Conservation (phyloP, 306 rosid species). For the Leucaena leucocephala region DNA sequence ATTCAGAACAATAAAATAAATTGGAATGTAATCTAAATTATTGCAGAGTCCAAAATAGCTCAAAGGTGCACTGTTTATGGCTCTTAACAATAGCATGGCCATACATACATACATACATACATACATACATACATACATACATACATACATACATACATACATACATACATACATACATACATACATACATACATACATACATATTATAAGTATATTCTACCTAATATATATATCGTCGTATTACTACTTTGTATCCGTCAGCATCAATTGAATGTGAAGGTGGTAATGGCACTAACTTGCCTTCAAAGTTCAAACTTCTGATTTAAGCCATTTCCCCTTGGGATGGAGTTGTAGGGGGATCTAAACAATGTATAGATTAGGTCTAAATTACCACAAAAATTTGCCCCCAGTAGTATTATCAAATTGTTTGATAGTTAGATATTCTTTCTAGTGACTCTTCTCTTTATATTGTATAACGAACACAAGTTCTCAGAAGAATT, state of each 20-base stretch:
- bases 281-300: constrained; percentile 30
- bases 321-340: constrained; percentile 11
- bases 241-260: no score
- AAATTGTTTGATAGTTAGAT: no score
- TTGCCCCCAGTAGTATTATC: no score
- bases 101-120: no score
- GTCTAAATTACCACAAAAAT: not conserved
- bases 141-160: no score
- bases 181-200: no score
- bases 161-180: no score
- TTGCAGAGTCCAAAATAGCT: not conserved
- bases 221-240: not conserved
- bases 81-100: not conserved
- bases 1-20: not conserved
- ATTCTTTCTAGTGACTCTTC: no score
- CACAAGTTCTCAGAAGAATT: no score
- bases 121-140: no score
- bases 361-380: constrained; percentile 45
- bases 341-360: constrained; percentile 42
- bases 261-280: constrained; percentile 23
- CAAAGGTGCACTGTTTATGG: not conserved
- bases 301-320: constrained; percentile 23
- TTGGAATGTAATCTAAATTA: not conserved
- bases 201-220: not conserved
- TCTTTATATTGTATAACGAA: no score